Conservation (phyloP, 495 filamentous ascomycete genomes). For the Neurospora sp. region DNA sequence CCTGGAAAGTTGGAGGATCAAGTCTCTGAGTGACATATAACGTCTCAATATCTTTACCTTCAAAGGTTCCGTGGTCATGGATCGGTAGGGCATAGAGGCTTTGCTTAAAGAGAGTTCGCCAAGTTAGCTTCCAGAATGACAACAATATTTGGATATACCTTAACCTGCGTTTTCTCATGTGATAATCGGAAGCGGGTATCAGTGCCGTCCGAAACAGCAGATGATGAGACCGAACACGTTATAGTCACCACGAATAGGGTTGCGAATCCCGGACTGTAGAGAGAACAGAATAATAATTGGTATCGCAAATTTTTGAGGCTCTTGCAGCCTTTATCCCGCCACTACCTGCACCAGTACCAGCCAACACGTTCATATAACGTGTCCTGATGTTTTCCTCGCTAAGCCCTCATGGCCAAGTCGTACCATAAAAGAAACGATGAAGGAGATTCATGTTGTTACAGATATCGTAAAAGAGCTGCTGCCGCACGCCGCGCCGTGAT, state of each 20-base stretch:
- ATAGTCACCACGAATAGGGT: background rate
- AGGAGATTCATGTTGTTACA: background rate
- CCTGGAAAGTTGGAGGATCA: background rate
- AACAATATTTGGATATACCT: background rate
- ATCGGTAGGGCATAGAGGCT: background rate
- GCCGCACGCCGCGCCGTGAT: background rate
- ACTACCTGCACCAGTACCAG: background rate
- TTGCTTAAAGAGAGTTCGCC: background rate
- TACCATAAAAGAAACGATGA: background rate
- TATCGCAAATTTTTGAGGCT: background rate
- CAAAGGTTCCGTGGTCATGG: background rate
- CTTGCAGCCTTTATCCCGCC: background rate
- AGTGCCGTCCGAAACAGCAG: background rate
- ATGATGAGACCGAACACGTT: background rate
- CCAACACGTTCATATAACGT: background rate
- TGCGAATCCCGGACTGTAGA: background rate
- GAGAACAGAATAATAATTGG: background rate
- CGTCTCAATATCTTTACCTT: background rate
- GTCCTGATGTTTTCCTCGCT: background rate
- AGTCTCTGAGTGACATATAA: background rate
- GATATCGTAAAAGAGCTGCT: background rate
- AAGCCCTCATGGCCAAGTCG: background rate
- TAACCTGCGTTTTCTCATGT: background rate
- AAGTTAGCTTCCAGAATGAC: background rate
- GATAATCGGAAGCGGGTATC: background rate